Percentiles rank a stretch among this genome's conserved stretches.
Evolutionary conservation across 441 rosid genomes (phyloP).

Genomic region (Bruguiera hainesii): DNA sequence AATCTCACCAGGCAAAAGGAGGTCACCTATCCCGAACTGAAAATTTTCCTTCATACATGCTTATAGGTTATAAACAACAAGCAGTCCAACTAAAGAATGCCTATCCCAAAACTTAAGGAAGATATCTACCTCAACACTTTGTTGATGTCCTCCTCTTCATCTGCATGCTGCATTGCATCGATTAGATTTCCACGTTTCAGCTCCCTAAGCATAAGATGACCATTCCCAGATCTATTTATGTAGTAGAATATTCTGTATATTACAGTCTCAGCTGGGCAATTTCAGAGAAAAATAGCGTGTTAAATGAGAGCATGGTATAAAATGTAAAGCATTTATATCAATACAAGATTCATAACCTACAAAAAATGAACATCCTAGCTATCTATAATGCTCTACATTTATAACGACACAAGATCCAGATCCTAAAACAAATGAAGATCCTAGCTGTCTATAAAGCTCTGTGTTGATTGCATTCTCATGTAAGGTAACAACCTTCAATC

Average conservation of each 20-base stretch:
- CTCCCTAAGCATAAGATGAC: slow-evolving; percentile 84
- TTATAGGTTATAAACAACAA: neutral
- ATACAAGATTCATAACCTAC: slow-evolving; percentile 7
- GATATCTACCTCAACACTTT: slow-evolving; percentile 82
- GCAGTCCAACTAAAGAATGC: neutral
- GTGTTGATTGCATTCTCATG: too few relatives aligned
- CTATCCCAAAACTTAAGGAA: slow-evolving; percentile 10
- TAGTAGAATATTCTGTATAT: slow-evolving; percentile 95
- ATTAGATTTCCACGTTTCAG: slow-evolving; percentile 84
- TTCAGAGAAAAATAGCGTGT: slow-evolving; percentile 19
- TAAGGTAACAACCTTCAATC: too few relatives aligned
- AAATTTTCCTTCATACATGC: neutral
- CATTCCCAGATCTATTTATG: slow-evolving; percentile 86
- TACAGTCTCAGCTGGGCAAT: slow-evolving; percentile 92
- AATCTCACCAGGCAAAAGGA: neutral
- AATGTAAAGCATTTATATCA: neutral
- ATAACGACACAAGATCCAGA: slow-evolving; percentile 2
- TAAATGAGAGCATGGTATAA: slow-evolving; percentile 7
- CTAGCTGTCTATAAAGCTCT: too few relatives aligned
- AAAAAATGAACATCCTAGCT: neutral
- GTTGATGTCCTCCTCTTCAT: slow-evolving; percentile 98
- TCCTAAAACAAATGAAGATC: neutral
- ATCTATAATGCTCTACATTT: neutral
- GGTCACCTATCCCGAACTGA: neutral
- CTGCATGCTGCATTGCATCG: slow-evolving; percentile 87